Base-by-base conservation (phyloP, 2,329 filamentous ascomycete species). In the Ophiocordyceps australis region DNA sequence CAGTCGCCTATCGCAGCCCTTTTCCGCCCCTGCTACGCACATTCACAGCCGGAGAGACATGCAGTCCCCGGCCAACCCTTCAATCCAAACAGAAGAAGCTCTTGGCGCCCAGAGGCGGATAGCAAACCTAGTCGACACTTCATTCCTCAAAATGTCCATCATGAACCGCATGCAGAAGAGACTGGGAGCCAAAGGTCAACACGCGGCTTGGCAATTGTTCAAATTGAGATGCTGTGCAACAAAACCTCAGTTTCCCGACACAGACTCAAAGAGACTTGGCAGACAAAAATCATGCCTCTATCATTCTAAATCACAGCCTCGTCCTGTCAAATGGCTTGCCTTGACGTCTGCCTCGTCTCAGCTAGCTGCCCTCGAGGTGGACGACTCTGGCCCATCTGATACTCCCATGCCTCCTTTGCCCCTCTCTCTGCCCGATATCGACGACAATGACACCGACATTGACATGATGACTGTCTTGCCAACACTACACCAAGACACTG, bases 1-100 rank as follows among this genome's bases (percentile, higher is more conserved):
- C 2, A 79, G 73, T 13, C 62, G 73, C 7, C 65, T 81, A 1
- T 79, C 74, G 8, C 63, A 59, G 24, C 74, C 75, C 2, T 81
- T 69, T 45, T 78, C 74, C 0, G 56, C 65, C 16, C 75, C 75
- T 0, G 70, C 75, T 4, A 71, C 73, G 22, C 73, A 80, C 38
- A 76, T 79, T 29, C 70, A 68, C 29, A 57, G 53, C 9, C 39
- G 47, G 9, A 45, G 52, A 2, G 54, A 57, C 5, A 26, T 14
- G 13, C 22, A 9, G n/a, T 12, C 5, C 9, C 14, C 17, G 53
- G 36, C 49, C 58, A 4, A 60, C 66, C 27, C 37, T 61, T n/a
- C 17, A 56, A 5, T 44, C 56, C 18, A 17, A 13, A 7, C 10
- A 2, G 26, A 27, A 12, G 26, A 20, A 2, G 21, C 16, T 13